Evolutionary conservation across 768 basidiomycete genomes (phyloP).

Genomic region (Hericium rajendrae): DNA sequence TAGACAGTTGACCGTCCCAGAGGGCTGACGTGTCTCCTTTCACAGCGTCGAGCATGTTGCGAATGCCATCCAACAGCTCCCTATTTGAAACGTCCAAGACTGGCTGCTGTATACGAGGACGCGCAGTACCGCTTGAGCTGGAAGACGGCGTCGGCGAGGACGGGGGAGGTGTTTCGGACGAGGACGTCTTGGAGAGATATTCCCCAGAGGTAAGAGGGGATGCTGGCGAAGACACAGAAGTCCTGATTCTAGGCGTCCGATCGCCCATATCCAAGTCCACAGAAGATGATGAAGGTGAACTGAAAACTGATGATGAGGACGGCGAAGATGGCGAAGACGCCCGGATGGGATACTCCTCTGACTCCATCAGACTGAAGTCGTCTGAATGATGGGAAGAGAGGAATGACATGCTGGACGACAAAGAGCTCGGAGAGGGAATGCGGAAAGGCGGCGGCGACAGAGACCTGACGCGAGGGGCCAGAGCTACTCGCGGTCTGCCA

Average conservation of each 20-base stretch:
- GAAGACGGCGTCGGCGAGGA: slow-evolving; percentile 26
- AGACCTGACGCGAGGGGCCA: neutral
- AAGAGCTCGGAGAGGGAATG: slow-evolving; percentile 31
- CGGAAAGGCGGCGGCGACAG: slow-evolving; percentile 36
- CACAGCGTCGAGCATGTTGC: slow-evolving; percentile 46
- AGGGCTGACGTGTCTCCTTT: slow-evolving; percentile 50
- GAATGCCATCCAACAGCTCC: slow-evolving; percentile 34
- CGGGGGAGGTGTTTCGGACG: slow-evolving; percentile 9
- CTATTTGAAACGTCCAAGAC: too few species aligned
- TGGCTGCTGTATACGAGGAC: slow-evolving; percentile 24
- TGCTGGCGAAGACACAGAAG: slow-evolving; percentile 5
- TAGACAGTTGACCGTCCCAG: slow-evolving; percentile 49
- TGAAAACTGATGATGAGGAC: slow-evolving; percentile 22
- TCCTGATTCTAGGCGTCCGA: neutral
- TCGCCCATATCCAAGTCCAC: neutral
- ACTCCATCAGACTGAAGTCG: slow-evolving; percentile 40
- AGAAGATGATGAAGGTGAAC: slow-evolving; percentile 20
- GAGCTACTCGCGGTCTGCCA: slow-evolving; percentile 16
- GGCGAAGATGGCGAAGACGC: slow-evolving; percentile 29
- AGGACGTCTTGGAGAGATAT: slow-evolving; percentile 30
- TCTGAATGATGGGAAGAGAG: slow-evolving; percentile 67
- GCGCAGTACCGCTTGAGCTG: slow-evolving; percentile 26
- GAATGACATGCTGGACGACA: slow-evolving; percentile 30
- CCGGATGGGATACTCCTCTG: slow-evolving; percentile 22
- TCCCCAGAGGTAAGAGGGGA: slow-evolving; percentile 19